Conservation (phyloP, 495 filamentous ascomycete species). For the Aspergillus bridgeri region DNA sequence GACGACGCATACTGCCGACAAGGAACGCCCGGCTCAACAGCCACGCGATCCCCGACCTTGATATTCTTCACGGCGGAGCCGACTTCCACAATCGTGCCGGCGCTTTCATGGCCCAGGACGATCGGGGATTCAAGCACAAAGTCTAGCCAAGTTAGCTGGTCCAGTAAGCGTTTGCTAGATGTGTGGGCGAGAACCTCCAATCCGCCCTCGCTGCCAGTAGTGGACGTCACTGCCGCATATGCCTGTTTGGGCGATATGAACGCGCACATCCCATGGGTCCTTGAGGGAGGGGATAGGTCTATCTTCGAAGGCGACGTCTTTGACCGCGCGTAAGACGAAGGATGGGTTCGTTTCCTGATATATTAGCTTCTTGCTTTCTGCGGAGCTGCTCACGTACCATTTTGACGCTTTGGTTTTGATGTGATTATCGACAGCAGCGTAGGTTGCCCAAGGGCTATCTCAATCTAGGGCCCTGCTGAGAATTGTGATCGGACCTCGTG, state of each 20-base stretch:
- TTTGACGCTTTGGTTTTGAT: neutral
- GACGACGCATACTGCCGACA: slow-evolving; percentile 48
- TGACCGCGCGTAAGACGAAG: slow-evolving; percentile 36
- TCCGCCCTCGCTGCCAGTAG: slow-evolving; percentile 74
- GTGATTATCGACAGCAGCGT: too few species aligned
- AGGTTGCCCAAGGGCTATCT: too few species aligned
- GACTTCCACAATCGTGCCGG: slow-evolving; percentile 58
- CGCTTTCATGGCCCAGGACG: slow-evolving; percentile 67
- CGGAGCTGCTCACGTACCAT: neutral
- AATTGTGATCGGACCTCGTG: too few species aligned
- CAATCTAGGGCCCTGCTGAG: too few species aligned
- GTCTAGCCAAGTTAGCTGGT: slow-evolving; percentile 24
- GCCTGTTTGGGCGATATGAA: slow-evolving; percentile 43
- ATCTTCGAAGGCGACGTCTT: slow-evolving; percentile 35
- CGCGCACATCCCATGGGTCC: slow-evolving; percentile 34
- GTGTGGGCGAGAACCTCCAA: slow-evolving; percentile 42
- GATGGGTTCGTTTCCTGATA: slow-evolving; percentile 26
- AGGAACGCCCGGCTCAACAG: slow-evolving; percentile 77
- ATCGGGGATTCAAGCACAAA: slow-evolving; percentile 67
- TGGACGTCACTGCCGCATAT: slow-evolving; percentile 54
- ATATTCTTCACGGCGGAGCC: slow-evolving; percentile 55
- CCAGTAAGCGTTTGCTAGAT: neutral
- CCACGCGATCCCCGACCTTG: slow-evolving; percentile 64
- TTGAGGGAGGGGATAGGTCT: slow-evolving; percentile 29
- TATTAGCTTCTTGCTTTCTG: neutral